phyloP scores from a whole-genome alignment of 1,284 basidiomycete genomes.

The Pulveroboletus ridleyi region DNA sequence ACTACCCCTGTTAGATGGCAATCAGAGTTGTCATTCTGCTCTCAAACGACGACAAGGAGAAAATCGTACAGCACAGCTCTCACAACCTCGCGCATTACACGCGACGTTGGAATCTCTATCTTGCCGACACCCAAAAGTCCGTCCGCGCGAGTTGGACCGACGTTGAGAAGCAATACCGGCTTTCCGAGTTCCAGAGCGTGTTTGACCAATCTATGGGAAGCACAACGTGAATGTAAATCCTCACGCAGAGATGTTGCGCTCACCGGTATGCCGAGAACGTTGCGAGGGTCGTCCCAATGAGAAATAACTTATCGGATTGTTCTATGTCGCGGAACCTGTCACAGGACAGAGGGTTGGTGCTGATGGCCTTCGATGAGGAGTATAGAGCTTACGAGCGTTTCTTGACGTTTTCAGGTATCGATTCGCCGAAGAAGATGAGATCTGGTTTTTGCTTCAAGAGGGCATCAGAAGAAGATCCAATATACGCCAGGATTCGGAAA shows the following conservation, averaged over 20 bases:
- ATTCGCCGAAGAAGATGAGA: constrained; percentile 91
- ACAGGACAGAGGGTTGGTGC: neutral
- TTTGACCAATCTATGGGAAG: constrained; percentile 69
- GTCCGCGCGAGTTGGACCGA: constrained; percentile 89
- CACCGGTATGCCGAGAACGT: constrained; percentile 92
- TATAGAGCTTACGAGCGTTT: constrained; percentile 69
- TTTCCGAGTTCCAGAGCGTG: constrained; percentile 79
- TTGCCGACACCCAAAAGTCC: constrained; percentile 75
- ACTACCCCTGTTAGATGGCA: constrained; percentile 28
- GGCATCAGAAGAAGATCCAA: constrained; percentile 1
- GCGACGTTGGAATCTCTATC: constrained; percentile 75
- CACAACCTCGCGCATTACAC: constrained; percentile 71
- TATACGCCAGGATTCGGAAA: neutral
- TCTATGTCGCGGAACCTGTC: constrained; percentile 68
- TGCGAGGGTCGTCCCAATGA: constrained; percentile 89
- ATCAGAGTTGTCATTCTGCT: neutral
- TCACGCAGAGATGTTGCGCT: neutral
- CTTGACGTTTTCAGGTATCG: constrained; percentile 67
- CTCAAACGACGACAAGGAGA: constrained; percentile 25
- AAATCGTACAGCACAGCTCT: constrained; percentile 56
- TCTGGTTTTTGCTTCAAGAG: constrained; percentile 78
- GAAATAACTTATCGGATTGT: constrained; percentile 68
- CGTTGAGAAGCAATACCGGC: constrained; percentile 81
- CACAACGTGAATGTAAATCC: neutral
- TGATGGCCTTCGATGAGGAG: constrained; percentile 1